Conservation (phyloP, 768 basidiomycete genomes). For the Cystobasidium ongulense region DNA sequence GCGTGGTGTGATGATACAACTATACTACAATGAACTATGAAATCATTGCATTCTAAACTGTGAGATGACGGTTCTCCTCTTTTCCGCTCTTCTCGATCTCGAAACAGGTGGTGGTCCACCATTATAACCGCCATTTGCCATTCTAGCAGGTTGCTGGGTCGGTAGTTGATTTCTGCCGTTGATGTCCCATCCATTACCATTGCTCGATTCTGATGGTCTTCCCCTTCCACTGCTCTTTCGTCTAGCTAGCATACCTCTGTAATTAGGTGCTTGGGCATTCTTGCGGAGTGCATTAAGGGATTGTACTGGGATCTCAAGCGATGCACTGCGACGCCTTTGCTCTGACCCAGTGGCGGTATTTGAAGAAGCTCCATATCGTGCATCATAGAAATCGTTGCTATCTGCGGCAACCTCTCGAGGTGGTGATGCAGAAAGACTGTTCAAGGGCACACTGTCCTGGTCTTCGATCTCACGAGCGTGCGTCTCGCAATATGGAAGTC, state of each 20-base stretch:
- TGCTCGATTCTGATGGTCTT: neutral
- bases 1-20: no score
- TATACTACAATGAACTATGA: no score
- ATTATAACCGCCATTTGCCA: neutral
- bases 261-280: constrained; percentile 22
- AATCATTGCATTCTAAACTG: neutral
- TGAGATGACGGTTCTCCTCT: constrained; percentile 30
- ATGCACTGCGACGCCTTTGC: neutral
- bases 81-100: constrained; percentile 4
- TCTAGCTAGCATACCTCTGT: constrained; percentile 5
- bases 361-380: neutral
- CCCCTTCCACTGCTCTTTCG: neutral
- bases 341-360: neutral
- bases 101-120: neutral
- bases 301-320: neutral
- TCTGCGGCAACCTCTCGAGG: neutral
- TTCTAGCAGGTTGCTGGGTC: neutral
- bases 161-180: neutral
- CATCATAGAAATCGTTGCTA: constrained; percentile 6
- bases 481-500: constrained; percentile 39
- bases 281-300: constrained; percentile 6
- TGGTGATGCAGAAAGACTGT: neutral
- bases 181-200: neutral
- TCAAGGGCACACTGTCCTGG: neutral
- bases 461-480: constrained; percentile 33